Evolutionary conservation across 2,329 filamentous ascomycete genomes (phyloP).

Genomic region (Drechslerella stenobrocha): DNA sequence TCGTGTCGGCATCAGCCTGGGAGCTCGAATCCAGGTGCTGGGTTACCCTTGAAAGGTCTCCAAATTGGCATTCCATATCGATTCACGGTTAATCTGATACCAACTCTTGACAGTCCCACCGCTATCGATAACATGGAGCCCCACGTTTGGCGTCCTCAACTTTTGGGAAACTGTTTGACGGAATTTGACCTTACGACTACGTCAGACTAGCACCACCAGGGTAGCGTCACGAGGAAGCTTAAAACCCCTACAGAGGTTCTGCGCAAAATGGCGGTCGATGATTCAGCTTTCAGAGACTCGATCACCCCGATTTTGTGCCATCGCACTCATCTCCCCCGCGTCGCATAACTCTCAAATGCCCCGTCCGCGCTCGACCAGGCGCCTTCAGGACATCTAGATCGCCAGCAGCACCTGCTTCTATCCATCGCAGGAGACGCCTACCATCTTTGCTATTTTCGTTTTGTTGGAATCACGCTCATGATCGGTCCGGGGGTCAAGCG

Average conservation of each 20-base stretch:
- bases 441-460: too few species aligned
- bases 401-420: too few species aligned
- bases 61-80: neutral
- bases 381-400: neutral
- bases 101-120: neutral
- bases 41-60: neutral
- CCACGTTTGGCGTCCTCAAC: too few species aligned
- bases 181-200: conserved; percentile 33
- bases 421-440: too few species aligned
- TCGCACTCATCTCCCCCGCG: neutral
- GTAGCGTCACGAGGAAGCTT: conserved; percentile 37
- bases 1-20: too few species aligned
- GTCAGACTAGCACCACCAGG: conserved; percentile 23
- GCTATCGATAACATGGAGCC: conserved; percentile 15
- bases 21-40: neutral
- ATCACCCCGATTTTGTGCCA: neutral
- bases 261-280: neutral
- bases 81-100: neutral
- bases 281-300: too few species aligned
- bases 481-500: too few species aligned
- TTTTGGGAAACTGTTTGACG: conserved; percentile 23
- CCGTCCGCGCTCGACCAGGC: neutral
- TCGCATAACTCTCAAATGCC: neutral
- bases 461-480: too few species aligned
- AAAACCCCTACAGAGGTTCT: conserved; percentile 11